Conservation (phyloP, 2,329 filamentous ascomycete genomes). For the Pseudocercospora vitis region DNA sequence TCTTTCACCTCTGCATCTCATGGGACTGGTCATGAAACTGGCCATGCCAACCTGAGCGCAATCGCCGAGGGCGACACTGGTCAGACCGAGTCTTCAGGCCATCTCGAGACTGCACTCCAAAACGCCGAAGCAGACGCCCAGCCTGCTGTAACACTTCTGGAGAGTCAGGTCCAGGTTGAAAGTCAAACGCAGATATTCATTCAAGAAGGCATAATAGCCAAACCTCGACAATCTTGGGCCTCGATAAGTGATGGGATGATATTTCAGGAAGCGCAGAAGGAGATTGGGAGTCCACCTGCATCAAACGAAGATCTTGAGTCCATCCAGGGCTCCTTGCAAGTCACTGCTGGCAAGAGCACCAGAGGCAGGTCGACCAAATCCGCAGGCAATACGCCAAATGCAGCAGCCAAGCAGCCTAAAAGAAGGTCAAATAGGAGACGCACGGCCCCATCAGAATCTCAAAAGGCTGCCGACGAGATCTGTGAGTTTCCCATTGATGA, state of each 20-base stretch:
- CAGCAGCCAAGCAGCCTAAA: background rate
- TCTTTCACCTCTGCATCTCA: background rate
- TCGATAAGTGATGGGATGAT: constrained; percentile 9
- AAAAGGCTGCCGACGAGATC: constrained; percentile 6
- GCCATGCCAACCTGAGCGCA: background rate
- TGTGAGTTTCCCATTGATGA: constrained; percentile 8
- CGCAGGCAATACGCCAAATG: constrained; percentile 9
- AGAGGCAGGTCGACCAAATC: constrained; percentile 18
- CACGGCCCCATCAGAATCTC: constrained; percentile 22
- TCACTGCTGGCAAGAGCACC: background rate
- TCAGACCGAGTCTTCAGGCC: background rate
- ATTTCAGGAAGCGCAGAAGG: background rate
- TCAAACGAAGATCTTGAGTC: too few relatives aligned
- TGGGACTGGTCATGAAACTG: background rate
- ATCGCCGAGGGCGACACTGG: background rate
- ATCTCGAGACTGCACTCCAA: constrained; percentile 6
- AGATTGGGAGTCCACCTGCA: too few relatives aligned
- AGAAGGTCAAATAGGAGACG: constrained; percentile 15
- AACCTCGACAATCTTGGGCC: constrained; percentile 22
- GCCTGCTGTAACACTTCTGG: background rate
- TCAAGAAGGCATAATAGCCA: constrained; percentile 14
- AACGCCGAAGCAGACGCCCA: background rate
- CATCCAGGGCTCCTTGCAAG: constrained; percentile 2
- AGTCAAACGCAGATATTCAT: constrained; percentile 17
- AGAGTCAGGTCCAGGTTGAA: constrained; percentile 6